Evolutionary conservation across 139 green algal species (phyloP), one percentile per base, ranked within the genome.

Genomic region (Desmodesmus armatus): DNA sequence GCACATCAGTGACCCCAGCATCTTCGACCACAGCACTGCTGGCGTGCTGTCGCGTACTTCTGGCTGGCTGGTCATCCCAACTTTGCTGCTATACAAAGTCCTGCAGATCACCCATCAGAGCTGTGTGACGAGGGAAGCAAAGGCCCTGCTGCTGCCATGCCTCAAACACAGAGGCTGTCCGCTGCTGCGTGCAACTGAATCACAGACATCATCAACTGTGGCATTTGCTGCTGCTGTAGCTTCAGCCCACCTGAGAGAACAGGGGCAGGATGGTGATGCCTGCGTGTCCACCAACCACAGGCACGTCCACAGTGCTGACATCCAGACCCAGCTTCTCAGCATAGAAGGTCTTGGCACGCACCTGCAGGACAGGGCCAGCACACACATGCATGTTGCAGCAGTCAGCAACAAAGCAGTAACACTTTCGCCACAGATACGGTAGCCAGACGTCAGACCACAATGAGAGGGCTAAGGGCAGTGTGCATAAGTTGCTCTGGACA

Each of bases 241-340:
- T 9, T 7, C 41, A 40, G 77, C 78, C 3, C 35, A 94, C 96
- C 93, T 99, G 97, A 33, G 94, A 98, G 91, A 99, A 98, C 19
- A 99, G 94, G 0, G 98, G 98, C 85, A 99, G 92, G 91, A 99
- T 99, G 88, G 98, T 99, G 84, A 98, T 89, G 74, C 98, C 98
- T 0, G 98, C 98, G 89, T 99, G 98, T 44, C 98, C 98, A 33
- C 98, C 98, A 29, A 99, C 89, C 39, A 99, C 98, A 6, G 98
- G 98, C 69, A 99, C 93, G 81, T 99, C 96, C 35, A 99, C 96
- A 1, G 92, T 87, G 31, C 89, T 77, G 9, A 97, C 92, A 78
- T 98, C 91, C 65, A 98, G 77, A 47, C 94, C 94, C 76, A 92
- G 91, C 87, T 92, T 93, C 91, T 97, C 96, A n/a, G 97, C 96